Base-by-base conservation (phyloP, 2,329 filamentous ascomycete species). In the Aulographum hederae region DNA sequence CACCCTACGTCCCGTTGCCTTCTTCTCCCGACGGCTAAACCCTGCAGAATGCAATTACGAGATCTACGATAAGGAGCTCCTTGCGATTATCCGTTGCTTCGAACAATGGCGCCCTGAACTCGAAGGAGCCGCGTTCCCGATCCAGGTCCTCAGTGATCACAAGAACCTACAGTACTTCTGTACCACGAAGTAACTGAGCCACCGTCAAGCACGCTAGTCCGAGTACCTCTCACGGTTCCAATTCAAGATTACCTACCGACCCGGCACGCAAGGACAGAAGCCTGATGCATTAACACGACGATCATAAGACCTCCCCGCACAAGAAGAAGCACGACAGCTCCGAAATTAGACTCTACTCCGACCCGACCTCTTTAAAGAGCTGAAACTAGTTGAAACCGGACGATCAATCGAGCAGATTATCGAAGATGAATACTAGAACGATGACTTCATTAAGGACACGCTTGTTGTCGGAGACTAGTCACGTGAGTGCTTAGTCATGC, bases 1-100 rank as follows among this genome's bases (percentile, higher is more conserved):
- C 1, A 17, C 31, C 10, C 18, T 33, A 13, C 17, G 36, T n/a
- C 41, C 34, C 13, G 35, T 46, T 0, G 39, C 35, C 3, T 47
- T 38, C 37, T 41, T 28, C 14, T 43, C 32, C 8, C 38, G 32
- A 31, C 47, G 45, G 26, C 32, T 45, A 18, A 28, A 16, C 10
- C 36, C 31, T 5, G 37, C 35, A 2, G 34, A 51, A 36, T 37
- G 31, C 4, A 53, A 52, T 35, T 52, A 52, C 35, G 28, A 49
- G 3, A 49, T 50, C n/a, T 40, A 52, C 31, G 37, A 53, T 30
- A 50, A 53, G 31, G 46, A 52, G 39, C 38, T 55, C 2, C 23
- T 53, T 5, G 46, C 46, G 2, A 47, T 54, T 27, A 32, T 54
- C n/a, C 28, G 28, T 3, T 31, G 18, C 13, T 41, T 51, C 18